Evolutionary conservation across 2,329 filamentous ascomycete species (phyloP), one percentile per base, ranked within the genome.

Genomic region (Microdochium bolleyi): DNA sequence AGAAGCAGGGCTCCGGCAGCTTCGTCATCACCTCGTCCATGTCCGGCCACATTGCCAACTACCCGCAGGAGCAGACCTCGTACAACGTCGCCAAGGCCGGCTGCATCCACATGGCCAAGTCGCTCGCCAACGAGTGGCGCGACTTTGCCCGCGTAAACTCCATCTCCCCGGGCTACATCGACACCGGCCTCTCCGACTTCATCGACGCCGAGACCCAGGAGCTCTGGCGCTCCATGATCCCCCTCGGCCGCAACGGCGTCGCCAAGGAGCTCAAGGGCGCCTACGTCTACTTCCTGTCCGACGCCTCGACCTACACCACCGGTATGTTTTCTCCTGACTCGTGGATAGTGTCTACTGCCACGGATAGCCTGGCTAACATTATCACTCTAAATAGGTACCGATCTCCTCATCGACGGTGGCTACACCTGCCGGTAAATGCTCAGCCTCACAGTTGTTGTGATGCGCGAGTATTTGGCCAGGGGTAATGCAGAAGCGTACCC

Each of bases 191-290:
- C 27, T 65, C 63, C n/a, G 58, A 77, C 72, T 52, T 85, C 79
- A n/a, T 64, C 57, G 60, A 61, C 49, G 14, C 58, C 54, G 53
- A 63, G 58, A 62, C 60, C 7, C 63, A 65, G 55, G 50, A 61
- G 66, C 57, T 68, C 24, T 66, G 64, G 64, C 56, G 58, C 50
- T 59, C 59, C 50, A 66, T 65, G 61, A 64, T 66, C 48, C 64
- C 65, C 50, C 61, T 68, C 57, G 57, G 76, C 55, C 74, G 85
- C 60, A 81, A 86, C 62, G 84, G 82, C 16, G 70, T 79, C 55
- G 71, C 79, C 3, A 79, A 83, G 60, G 85, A 88, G 72, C 71
- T 88, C 59, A 87, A 87, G 70, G 85, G 84, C 19, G 84, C 83
- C 30, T 87, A 80, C 64, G 67, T 87, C 49, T 87, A 84, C 65